Conservation (phyloP, 768 basidiomycete genomes). For the Agaricus sinodeliciosus region DNA sequence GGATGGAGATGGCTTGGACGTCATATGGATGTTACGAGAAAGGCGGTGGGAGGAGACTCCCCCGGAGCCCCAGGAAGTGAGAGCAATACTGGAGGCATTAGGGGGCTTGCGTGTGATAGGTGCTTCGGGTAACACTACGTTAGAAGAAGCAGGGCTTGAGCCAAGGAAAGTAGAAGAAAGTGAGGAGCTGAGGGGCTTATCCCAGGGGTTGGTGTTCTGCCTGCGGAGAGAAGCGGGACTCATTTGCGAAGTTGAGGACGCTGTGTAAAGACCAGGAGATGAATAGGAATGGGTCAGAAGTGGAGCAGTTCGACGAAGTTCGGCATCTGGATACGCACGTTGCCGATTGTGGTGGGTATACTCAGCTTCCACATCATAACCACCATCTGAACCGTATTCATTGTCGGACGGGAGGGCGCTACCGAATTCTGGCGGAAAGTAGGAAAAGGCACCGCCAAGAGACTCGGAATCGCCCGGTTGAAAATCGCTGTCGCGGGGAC, state of each 20-base stretch:
- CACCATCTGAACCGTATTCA: constrained; percentile 74
- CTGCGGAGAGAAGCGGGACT: constrained; percentile 67
- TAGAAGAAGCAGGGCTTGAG: constrained; percentile 56
- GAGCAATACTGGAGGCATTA: constrained; percentile 31
- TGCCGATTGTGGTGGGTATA: constrained; percentile 63
- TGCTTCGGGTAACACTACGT: constrained; percentile 54
- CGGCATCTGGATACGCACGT: constrained; percentile 58
- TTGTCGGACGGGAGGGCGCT: constrained; percentile 51
- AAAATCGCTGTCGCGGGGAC: constrained; percentile 49
- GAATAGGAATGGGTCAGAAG: constrained; percentile 49
- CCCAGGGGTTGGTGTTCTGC: constrained; percentile 61
- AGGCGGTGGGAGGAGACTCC: constrained; percentile 67
- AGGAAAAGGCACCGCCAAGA: constrained; percentile 56
- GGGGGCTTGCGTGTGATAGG: constrained; percentile 62
- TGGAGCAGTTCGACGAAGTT: constrained; percentile 24
- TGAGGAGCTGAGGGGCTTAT: constrained; percentile 49
- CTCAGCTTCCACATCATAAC: constrained; percentile 75
- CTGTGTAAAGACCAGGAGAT: constrained; percentile 52
- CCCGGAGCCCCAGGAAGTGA: constrained; percentile 50
- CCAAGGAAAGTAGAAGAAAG: constrained; percentile 48
- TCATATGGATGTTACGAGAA: constrained; percentile 79
- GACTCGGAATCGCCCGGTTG: constrained; percentile 48
- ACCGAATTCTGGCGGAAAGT: constrained; percentile 50
- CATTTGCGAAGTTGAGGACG: constrained; percentile 57
- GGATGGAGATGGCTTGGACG: constrained; percentile 57